A percentile compares a stretch with the other conserved stretches of the same genome.
phyloP scores from a whole-genome alignment of 106 monocot species.

The Acorus calamus region DNA sequence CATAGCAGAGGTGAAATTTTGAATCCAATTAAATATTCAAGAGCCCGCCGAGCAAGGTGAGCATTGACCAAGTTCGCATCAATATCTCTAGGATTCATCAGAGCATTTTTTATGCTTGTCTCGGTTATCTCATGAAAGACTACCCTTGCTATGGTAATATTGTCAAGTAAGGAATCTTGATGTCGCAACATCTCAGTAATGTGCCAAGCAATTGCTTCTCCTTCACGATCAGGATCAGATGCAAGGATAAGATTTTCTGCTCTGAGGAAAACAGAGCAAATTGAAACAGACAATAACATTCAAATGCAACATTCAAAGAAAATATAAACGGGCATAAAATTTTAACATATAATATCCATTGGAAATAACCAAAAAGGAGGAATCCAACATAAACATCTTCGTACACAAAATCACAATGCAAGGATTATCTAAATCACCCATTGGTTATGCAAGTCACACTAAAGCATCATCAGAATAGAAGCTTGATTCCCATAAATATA shows the following conservation, averaged over 20 bases:
- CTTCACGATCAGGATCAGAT: conserved; percentile 97
- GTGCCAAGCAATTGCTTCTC: conserved; percentile 99
- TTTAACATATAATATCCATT: too few relatives aligned
- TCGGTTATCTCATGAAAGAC: conserved; percentile 98
- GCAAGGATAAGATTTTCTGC: conserved; percentile 88
- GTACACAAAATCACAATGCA: too few relatives aligned
- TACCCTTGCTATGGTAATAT: conserved; percentile 66
- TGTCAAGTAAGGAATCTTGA: conserved; percentile 67
- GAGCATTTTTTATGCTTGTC: conserved; percentile 63
- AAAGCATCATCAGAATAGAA: too few relatives aligned
- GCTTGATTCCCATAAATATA: too few relatives aligned
- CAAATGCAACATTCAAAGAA: neutral
- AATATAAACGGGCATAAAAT: too few relatives aligned
- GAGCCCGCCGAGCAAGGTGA: conserved; percentile 86
- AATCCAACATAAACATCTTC: too few relatives aligned
- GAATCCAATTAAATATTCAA: conserved; percentile 97
- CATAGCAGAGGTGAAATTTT: conserved; percentile 90
- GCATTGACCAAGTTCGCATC: conserved; percentile 89
- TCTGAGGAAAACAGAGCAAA: conserved; percentile 23
- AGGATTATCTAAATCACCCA: too few relatives aligned
- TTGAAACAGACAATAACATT: conserved; percentile 1
- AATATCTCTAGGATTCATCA: conserved; percentile 64
- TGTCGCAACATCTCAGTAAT: conserved; percentile 83
- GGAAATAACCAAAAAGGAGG: too few relatives aligned
- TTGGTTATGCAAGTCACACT: too few relatives aligned